Conservation (phyloP, 2,329 filamentous ascomycete genomes). For the Microascus cirrosus region DNA sequence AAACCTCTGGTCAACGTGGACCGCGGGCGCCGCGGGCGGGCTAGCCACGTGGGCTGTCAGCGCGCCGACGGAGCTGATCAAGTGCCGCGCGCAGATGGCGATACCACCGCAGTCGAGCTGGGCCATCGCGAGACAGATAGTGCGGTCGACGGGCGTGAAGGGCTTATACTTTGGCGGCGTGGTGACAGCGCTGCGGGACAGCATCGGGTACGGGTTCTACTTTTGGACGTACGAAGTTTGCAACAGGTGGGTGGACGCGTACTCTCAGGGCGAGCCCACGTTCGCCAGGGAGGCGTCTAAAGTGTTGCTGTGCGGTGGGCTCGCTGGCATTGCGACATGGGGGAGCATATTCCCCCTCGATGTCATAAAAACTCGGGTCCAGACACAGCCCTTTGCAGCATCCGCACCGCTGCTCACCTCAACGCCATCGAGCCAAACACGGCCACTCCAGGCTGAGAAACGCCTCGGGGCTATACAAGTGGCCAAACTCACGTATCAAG, state of each 20-base stretch:
- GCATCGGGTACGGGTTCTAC: constrained; percentile 93
- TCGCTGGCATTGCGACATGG: constrained; percentile 85
- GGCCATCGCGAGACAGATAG: constrained; percentile 51
- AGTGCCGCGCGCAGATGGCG: constrained; percentile 71
- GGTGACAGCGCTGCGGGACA: constrained; percentile 74
- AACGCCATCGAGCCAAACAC: constrained; percentile 3
- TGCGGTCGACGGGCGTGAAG: constrained; percentile 43
- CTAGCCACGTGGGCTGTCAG: constrained; percentile 78
- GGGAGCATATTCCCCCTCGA: constrained; percentile 83
- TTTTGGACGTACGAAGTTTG: constrained; percentile 86
- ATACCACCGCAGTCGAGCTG: constrained; percentile 41
- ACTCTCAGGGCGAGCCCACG: constrained; percentile 10
- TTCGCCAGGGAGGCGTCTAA: constrained; percentile 40
- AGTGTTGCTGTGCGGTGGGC: constrained; percentile 70
- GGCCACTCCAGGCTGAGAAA: constrained; percentile 7
- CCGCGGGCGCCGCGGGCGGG: constrained; percentile 71
- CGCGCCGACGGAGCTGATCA: constrained; percentile 81
- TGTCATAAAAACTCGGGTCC: constrained; percentile 85
- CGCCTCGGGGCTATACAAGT: constrained; percentile 47
- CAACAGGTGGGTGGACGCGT: constrained; percentile 43
- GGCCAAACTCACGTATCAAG: constrained; percentile 53
- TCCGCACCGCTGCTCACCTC: constrained; percentile 1
- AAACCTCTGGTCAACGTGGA: constrained; percentile 58
- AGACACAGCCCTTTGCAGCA: constrained; percentile 48
- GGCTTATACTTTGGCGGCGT: constrained; percentile 74